phyloP scores from a whole-genome alignment of 139 green algal genomes.

The Gonium pectorale region DNA sequence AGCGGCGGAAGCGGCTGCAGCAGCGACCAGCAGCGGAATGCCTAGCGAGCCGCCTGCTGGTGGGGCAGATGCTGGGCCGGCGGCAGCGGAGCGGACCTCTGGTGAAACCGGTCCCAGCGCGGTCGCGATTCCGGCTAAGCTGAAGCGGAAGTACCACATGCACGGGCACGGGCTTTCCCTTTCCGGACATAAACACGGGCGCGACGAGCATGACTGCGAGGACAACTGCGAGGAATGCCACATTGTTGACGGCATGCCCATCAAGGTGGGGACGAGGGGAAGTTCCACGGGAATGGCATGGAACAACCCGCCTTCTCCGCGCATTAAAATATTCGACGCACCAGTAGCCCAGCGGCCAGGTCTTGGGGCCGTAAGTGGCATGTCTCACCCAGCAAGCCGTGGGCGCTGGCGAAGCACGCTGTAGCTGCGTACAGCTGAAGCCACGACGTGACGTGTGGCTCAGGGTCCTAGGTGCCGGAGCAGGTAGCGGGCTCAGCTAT shows the following conservation, averaged over 20 bases:
- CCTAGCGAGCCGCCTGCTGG: no score
- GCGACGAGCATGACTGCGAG: conserved; percentile 22
- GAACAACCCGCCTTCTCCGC: no score
- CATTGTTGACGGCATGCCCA: conserved; percentile 34
- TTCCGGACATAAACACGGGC: conserved; percentile 14
- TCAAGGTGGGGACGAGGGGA: no score
- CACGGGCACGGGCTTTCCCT: background rate
- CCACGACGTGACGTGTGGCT: no score
- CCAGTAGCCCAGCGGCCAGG: no score
- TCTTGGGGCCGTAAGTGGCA: no score
- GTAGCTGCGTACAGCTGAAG: no score
- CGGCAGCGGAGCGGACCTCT: background rate
- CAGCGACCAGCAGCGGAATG: no score
- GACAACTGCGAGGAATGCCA: conserved; percentile 46
- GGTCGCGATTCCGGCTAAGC: background rate
- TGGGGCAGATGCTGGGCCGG: background rate
- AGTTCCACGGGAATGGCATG: no score
- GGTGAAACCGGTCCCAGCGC: background rate
- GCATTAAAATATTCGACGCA: no score
- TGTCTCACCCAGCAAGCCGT: no score
- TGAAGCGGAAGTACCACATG: conserved; percentile 17
- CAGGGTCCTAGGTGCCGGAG: background rate
- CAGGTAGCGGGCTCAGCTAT: background rate
- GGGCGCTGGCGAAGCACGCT: no score
- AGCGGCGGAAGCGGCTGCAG: background rate